Conservation (phyloP, 129 eudicot genomes). For the Tagetes erecta region DNA sequence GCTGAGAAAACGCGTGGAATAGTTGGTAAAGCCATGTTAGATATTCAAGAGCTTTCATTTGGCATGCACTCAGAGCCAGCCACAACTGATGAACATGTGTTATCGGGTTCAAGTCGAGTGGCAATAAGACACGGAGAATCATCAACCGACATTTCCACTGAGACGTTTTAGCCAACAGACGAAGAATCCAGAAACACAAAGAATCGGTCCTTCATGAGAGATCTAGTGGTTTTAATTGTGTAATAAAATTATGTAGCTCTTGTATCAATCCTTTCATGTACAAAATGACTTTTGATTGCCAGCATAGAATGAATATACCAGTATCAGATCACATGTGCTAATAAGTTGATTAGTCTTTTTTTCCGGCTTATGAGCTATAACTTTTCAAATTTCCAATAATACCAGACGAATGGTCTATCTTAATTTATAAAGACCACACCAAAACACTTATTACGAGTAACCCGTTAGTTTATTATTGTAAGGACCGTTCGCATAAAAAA, state of each 20-base stretch:
- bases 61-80: slow-evolving; percentile 12
- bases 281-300: too few species aligned
- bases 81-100: slow-evolving; percentile 16
- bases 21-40: background rate
- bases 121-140: slow-evolving; percentile 1
- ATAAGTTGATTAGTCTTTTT: background rate
- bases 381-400: too few species aligned
- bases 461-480: too few species aligned
- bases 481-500: too few species aligned
- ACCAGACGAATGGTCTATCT: too few species aligned
- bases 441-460: too few species aligned
- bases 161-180: background rate
- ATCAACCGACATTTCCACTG: background rate
- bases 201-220: background rate
- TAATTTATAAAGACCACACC: too few species aligned
- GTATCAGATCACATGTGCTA: slow-evolving; percentile 1
- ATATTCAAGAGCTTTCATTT: slow-evolving; percentile 6
- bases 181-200: slow-evolving; percentile 3
- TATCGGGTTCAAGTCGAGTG: slow-evolving; percentile 23
- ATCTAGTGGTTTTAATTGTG: background rate
- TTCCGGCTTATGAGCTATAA: too few species aligned
- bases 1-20: slow-evolving; percentile 13
- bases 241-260: slow-evolving; percentile 8
- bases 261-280: background rate
- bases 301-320: background rate